Base-by-base conservation (phyloP, 768 basidiomycete species). In the Fomitopsis serialis region DNA sequence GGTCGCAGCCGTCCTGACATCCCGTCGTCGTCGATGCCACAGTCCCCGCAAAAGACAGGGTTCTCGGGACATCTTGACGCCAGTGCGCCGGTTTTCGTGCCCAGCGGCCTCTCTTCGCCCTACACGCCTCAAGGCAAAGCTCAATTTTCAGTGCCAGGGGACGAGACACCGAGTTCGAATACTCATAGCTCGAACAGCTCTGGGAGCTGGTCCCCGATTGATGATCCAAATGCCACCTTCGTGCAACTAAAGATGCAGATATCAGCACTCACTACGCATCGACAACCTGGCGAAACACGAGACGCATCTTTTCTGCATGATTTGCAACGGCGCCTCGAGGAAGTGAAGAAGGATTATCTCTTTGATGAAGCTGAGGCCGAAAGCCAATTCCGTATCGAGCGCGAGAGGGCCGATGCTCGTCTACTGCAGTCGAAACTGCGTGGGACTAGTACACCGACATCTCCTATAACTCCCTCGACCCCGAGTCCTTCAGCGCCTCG, bases 281-380 rank as follows among this genome's bases (percentile, higher is more conserved):
- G 67, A 23, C 60, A 60, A 21, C 42, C 68, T 2, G 63, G 59
- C 37, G 63, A 67, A 44, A 59, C 58, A 42, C 60, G 62, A 36
- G 62, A 68, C 44, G 55, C 62, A n/a, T 52, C 63, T 19, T 61
- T 69, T 24, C 58, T 73, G 12, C 68, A 66, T 52, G 63, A 70
- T 24, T 64, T 88, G 35, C 76, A 73, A 10, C 61, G 69, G 45
- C 79, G 72, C 37, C 66, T 89, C 37, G 64, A 71, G 42, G 66
- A 62, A 22, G 63, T 82, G 23, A 77, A 78, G 61, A 69, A 72
- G 22, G 74, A 85, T 64, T 89, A 89, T 59, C 78, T 90, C 52
- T 92, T 93, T 62, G 76, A 88, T 52, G 75, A 80, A 59, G 72
- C 70, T 51, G 84, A 87, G 55, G 89, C 88, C 1, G 76, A 86